Conservation (phyloP, 257 asterid species). For the Fraxinus americana region DNA sequence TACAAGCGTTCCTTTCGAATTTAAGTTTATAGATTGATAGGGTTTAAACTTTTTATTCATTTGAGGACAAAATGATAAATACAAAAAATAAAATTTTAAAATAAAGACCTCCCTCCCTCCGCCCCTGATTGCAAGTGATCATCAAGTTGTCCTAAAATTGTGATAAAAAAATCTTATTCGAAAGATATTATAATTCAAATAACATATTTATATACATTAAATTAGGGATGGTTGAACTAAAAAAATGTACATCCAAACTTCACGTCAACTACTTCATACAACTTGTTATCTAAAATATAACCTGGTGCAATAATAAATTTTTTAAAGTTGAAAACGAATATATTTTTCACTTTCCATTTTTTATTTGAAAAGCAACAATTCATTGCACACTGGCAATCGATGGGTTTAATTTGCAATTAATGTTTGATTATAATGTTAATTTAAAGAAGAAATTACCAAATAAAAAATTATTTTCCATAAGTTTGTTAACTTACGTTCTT, state of each 20-base stretch:
- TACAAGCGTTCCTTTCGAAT: too few relatives aligned
- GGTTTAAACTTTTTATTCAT: too few relatives aligned
- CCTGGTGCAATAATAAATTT: background rate
- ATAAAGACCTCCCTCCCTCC: too few relatives aligned
- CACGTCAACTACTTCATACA: background rate
- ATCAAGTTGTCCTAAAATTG: too few relatives aligned
- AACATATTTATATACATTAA: too few relatives aligned
- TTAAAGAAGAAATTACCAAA: background rate
- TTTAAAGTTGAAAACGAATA: background rate
- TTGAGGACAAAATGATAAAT: too few relatives aligned
- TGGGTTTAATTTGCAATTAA: background rate
- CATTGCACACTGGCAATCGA: background rate
- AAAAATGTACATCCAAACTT: background rate
- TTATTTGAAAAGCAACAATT: background rate
- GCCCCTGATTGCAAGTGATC: background rate
- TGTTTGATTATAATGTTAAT: background rate
- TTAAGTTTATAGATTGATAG: too few relatives aligned
- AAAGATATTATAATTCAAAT: too few relatives aligned
- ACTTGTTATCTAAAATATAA: background rate
- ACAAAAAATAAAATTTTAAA: too few relatives aligned
- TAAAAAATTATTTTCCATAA: background rate
- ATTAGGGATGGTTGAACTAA: background rate
- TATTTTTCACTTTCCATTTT: background rate
- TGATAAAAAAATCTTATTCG: too few relatives aligned
- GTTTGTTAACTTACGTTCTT: background rate